Percentiles rank a stretch among this genome's conserved stretches.
Conservation (phyloP, 345 rosid species). For the Angophora floribunda region DNA sequence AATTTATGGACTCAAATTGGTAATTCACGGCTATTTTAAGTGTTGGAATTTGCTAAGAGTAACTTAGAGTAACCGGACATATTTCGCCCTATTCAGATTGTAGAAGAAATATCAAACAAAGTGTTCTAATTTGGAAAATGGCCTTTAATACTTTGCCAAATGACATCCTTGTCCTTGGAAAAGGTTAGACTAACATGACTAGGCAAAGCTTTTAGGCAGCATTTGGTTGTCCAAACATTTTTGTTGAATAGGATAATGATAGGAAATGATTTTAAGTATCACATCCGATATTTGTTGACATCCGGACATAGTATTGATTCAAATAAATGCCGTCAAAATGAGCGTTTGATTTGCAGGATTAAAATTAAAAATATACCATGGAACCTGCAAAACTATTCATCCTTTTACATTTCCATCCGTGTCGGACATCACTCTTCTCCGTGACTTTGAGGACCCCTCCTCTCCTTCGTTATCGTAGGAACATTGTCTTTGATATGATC, state of each 20-base stretch:
- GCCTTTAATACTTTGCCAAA: neutral
- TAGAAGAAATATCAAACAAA: neutral
- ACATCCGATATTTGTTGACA: neutral
- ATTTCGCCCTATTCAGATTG: neutral
- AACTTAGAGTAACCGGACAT: neutral
- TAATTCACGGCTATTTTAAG: neutral
- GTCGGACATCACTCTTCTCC: neutral
- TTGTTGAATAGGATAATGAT: neutral
- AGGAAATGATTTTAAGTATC: neutral
- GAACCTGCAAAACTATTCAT: neutral
- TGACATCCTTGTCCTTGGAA: neutral
- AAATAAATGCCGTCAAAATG: no score
- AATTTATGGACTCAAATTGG: neutral
- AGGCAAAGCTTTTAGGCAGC: neutral
- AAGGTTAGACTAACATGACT: neutral
- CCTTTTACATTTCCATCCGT: neutral
- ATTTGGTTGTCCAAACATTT: neutral
- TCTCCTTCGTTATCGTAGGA: neutral
- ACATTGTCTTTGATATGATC: neutral
- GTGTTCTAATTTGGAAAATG: neutral
- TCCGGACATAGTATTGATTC: neutral
- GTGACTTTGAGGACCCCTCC: neutral
- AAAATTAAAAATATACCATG: neutral
- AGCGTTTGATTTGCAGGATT: neutral
- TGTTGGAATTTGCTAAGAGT: fast-evolving